These are phyloP conservation scores for Aphanomyces invadans DNA, from an alignment of 352 stramenopile species.

Conservation along the genomic window DNA sequence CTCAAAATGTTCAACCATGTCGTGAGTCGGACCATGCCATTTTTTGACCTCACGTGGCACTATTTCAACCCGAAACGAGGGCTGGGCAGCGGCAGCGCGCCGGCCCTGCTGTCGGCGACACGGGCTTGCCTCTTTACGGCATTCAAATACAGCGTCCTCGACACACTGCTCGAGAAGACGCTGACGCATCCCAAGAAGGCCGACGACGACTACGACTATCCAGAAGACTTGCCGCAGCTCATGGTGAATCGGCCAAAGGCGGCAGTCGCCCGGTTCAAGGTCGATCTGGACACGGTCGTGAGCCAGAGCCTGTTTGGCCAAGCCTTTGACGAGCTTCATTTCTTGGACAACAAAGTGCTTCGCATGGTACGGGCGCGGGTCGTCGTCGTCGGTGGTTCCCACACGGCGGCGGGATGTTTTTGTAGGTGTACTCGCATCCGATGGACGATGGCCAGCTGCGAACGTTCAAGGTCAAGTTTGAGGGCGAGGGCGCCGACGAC, in stretches of 20 bases:
- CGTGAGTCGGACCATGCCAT: conserved; percentile 52
- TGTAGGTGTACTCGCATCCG: conserved; percentile 75
- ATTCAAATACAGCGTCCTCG: conserved; percentile 79
- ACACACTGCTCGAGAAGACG: conserved; percentile 60
- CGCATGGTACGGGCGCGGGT: conserved; percentile 42
- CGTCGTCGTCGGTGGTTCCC: background rate
- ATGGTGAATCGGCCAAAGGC: conserved; percentile 81
- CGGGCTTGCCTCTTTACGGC: conserved; percentile 59
- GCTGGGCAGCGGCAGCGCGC: conserved; percentile 31
- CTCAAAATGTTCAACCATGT: conserved; percentile 70
- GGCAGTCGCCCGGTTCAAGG: conserved; percentile 60
- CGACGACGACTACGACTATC: conserved; percentile 90
- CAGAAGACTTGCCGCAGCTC: conserved; percentile 78
- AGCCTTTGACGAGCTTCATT: conserved; percentile 80
- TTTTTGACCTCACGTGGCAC: conserved; percentile 73
- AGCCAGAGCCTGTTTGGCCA: conserved; percentile 79
- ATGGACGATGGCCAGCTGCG: conserved; percentile 89
- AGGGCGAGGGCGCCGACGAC: conserved; percentile 91
- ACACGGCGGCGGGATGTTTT: no score
- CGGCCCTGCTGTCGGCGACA: conserved; percentile 45
- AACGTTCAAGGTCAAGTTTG: conserved; percentile 92
- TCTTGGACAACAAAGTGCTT: conserved; percentile 54
- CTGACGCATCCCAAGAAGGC: conserved; percentile 63
- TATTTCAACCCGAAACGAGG: conserved; percentile 40
- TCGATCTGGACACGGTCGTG: conserved; percentile 42